Evolutionary conservation across 176 grass and related monocot species (phyloP).

Genomic region (Musa troglodytarum): DNA sequence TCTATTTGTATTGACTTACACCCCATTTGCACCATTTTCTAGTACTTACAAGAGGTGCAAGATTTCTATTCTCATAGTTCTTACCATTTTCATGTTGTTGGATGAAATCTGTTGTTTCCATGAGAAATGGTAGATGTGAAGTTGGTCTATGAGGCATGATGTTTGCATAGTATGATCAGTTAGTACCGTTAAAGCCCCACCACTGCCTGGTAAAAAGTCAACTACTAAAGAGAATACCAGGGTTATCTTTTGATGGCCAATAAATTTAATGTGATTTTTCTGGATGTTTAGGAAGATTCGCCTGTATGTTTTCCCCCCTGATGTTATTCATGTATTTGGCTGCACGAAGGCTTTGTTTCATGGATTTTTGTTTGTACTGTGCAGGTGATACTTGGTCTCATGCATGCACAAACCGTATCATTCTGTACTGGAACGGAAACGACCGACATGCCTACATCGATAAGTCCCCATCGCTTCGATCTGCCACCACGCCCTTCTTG

Average conservation of each 20-base stretch:
- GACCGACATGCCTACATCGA: constrained; percentile 64
- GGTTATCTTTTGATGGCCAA: background rate
- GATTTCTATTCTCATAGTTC: too few relatives aligned
- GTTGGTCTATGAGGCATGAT: background rate
- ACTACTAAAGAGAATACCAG: background rate
- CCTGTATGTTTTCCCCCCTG: background rate
- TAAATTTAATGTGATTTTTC: background rate
- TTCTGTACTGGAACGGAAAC: constrained; percentile 77
- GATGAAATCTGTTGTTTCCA: background rate
- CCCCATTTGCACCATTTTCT: background rate
- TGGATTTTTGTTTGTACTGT: background rate
- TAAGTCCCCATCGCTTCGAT: constrained; percentile 77
- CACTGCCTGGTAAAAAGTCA: background rate
- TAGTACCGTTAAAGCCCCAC: too few relatives aligned
- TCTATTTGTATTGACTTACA: background rate
- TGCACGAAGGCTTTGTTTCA: background rate
- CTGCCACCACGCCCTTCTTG: constrained; percentile 66
- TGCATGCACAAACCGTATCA: constrained; percentile 70
- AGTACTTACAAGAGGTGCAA: too few relatives aligned
- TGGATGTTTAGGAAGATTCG: background rate
- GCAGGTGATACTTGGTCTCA: constrained; percentile 96
- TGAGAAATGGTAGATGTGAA: background rate
- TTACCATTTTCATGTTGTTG: too few relatives aligned
- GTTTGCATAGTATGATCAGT: background rate
- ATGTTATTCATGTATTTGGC: background rate